phyloP scores from a whole-genome alignment of 2,329 filamentous ascomycete genomes.

The Escovopsis sp. region DNA sequence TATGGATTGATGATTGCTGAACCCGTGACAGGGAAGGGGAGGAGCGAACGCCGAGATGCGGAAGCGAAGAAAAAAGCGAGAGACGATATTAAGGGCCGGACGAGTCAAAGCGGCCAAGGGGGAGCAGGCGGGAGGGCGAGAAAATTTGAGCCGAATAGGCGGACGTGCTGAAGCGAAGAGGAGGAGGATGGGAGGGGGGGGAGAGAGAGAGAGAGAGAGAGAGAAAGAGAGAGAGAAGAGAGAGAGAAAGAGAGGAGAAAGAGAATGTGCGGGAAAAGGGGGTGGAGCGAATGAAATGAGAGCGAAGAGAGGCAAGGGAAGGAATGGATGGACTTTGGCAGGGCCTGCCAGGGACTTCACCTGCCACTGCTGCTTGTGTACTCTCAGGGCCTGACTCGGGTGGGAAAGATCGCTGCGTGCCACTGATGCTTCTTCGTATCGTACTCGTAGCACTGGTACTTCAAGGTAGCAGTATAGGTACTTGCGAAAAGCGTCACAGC shows the following conservation, averaged over 20 bases:
- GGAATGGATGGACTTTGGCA: not conserved
- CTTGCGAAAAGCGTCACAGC: no score
- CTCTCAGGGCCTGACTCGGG: no score
- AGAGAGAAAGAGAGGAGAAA: constrained; percentile 32
- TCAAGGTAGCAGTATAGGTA: no score
- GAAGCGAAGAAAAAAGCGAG: constrained; percentile 7
- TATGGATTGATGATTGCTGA: not conserved
- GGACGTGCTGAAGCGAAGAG: constrained; percentile 2
- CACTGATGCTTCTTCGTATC: no score
- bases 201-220: constrained; percentile 28
- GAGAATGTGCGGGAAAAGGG: not conserved
- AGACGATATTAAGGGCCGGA: constrained; percentile 4
- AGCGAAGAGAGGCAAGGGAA: no score
- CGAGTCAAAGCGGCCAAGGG: constrained; percentile 2
- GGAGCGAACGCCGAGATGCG: not conserved
- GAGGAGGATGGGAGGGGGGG: constrained; percentile 14
- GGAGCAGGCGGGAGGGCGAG: not conserved
- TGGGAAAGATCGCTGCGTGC: no score
- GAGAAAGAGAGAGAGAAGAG: not conserved
- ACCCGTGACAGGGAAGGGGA: constrained; percentile 3
- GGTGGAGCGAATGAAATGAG: no score
- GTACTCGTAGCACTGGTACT: no score
- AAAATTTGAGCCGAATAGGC: constrained; percentile 5
- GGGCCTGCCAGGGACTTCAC: no score
- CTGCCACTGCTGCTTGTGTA: no score